Evolutionary conservation across 108 stramenopile species (phyloP).

Genomic region (Chaetoceros muelleri): DNA sequence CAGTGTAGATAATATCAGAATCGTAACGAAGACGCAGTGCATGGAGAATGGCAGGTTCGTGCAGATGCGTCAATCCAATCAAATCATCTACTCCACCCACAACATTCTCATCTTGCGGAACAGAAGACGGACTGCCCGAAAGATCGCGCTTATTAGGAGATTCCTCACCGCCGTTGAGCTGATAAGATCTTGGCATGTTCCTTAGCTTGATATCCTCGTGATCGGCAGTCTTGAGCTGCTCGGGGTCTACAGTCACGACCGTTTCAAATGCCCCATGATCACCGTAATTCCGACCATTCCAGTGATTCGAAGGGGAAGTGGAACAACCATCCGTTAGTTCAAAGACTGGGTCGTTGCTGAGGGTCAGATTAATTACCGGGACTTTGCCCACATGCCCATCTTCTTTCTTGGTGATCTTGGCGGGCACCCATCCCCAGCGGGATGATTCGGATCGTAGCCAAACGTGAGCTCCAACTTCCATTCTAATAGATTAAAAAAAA

Average conservation of each 20-base stretch:
- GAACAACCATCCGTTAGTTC: slow-evolving; percentile 13
- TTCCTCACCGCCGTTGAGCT: slow-evolving; percentile 24
- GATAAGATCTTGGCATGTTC: slow-evolving; percentile 44
- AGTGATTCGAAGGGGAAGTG: slow-evolving; percentile 6
- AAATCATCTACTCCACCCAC: slow-evolving; percentile 72
- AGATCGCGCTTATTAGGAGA: slow-evolving; percentile 28
- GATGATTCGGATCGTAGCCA: slow-evolving; percentile 72
- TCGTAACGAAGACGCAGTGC: slow-evolving; percentile 67
- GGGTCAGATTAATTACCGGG: slow-evolving; percentile 43
- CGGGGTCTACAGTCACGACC: slow-evolving; percentile 45
- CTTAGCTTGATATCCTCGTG: slow-evolving; percentile 71
- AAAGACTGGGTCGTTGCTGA: slow-evolving; percentile 32
- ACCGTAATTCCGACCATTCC: slow-evolving; percentile 18
- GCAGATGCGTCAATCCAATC: slow-evolving; percentile 68
- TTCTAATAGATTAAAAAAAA: slow-evolving; percentile 13
- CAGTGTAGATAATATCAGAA: slow-evolving; percentile 80
- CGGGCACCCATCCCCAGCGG: slow-evolving; percentile 88
- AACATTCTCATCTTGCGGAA: slow-evolving; percentile 2
- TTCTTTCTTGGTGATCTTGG: slow-evolving; percentile 56
- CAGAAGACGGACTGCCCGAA: not conserved
- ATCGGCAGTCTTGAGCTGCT: slow-evolving; percentile 57
- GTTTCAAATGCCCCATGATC: slow-evolving; percentile 43
- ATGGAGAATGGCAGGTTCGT: slow-evolving; percentile 82
- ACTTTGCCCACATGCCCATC: slow-evolving; percentile 39
- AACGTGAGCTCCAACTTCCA: slow-evolving; percentile 77